phyloP scores from a whole-genome alignment of 1,284 basidiomycete genomes.

The Ceratorhiza oryzae-sativae region DNA sequence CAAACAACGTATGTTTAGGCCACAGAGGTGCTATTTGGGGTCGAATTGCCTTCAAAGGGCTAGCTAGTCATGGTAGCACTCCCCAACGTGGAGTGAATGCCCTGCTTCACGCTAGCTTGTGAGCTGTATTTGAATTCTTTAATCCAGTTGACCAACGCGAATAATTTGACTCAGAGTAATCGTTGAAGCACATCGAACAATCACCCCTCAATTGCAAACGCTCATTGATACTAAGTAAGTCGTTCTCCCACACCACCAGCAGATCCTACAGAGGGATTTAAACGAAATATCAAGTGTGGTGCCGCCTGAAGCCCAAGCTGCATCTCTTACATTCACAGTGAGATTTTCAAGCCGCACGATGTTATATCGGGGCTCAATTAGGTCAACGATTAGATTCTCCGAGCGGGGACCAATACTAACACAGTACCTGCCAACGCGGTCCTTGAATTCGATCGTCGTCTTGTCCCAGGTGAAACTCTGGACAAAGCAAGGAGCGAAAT shows the following conservation, averaged over 20 bases:
- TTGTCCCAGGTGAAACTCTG: constrained; percentile 42
- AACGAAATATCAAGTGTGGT: constrained; percentile 37
- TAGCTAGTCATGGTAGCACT: constrained; percentile 39
- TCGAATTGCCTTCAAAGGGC: constrained; percentile 41
- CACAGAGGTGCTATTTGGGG: constrained; percentile 43
- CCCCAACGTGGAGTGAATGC: constrained; percentile 43
- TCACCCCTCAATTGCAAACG: constrained; percentile 19
- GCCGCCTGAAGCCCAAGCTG: constrained; percentile 39
- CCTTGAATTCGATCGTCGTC: constrained; percentile 41
- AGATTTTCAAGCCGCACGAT: background rate
- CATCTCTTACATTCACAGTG: constrained; percentile 42
- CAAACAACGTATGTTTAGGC: constrained; percentile 40
- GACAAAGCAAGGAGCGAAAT: constrained; percentile 38
- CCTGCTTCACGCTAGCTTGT: constrained; percentile 28
- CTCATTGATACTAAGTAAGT: background rate
- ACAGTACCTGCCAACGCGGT: constrained; percentile 41
- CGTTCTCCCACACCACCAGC: background rate
- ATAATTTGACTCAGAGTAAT: too few species aligned
- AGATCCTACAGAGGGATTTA: background rate
- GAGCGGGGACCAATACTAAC: constrained; percentile 43
- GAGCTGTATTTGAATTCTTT: background rate
- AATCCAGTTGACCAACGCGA: too few species aligned
- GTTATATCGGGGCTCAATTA: background rate
- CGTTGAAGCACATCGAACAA: constrained; percentile 36
- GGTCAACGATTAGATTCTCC: constrained; percentile 1